Base-by-base conservation (phyloP, 257 asterid species). In the Verbascum thapsus region DNA sequence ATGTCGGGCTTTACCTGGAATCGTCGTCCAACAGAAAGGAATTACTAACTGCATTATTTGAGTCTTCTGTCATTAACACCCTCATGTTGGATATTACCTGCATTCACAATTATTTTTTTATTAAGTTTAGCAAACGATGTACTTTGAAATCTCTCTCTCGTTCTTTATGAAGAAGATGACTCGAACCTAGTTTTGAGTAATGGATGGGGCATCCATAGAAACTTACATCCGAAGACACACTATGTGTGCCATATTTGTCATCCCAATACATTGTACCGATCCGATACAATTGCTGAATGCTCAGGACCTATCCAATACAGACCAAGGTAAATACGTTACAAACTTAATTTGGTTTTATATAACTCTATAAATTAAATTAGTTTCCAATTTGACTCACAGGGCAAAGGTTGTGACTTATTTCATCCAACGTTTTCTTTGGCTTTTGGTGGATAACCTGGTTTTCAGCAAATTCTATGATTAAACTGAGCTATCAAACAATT, bases 261-360 rank as follows among this genome's bases (percentile, higher is more conserved):
- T 91, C 98, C 98, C 96, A 91, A 68, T 91, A 91, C 98, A 91
- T 91, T 35, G 97, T 91, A 75, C 98, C 86, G 53, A 91, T 91
- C 64, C 98, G 88, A 68, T 91, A 91, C 80, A 91, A 51, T 73
- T 91, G 98, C 74, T 91, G 98, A 69, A 91, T 85, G 79, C 98
- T 88, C 74, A 91, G 86, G 22, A 91, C 98, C 98, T 91, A 73
- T 58, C 47, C 57, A 32, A 60, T 38, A 52, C 62, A 70, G 61
- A 52, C 15, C 38, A 50, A 22, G 39, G 43, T 34, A 15, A 56
- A 75, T 53, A 61, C 8, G 59, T 49, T 57, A 63, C 56, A 47
- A 65, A 41, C 50, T 20, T 37, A 34, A 15, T 34, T 7, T 18
- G n/a, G 17, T 38, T 37, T 22, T 37, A 41, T 48, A 19, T 35